These are phyloP conservation scores for Colletotrichum sojae DNA, from an alignment of 2,329 filamentous ascomycete genomes.

Conservation along the genomic window DNA sequence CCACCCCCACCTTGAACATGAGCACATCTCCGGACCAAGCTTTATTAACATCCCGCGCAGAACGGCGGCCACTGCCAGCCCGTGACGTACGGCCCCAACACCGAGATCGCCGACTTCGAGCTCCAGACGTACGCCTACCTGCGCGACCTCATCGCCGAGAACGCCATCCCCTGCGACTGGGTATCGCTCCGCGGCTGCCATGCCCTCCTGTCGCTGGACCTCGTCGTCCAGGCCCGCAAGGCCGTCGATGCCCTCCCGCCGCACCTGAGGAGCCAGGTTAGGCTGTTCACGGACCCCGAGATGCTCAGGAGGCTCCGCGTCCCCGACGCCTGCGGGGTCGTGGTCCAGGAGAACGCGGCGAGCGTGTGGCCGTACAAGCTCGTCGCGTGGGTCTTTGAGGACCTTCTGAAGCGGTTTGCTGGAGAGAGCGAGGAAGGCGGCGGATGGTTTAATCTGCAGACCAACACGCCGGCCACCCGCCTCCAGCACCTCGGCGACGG, in stretches of 20 bases:
- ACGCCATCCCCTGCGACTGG: slow-evolving; percentile 80
- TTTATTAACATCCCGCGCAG: slow-evolving; percentile 50
- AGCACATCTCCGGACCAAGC: not conserved
- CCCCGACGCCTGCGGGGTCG: slow-evolving; percentile 71
- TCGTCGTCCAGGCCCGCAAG: slow-evolving; percentile 66
- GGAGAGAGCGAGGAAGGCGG: slow-evolving; percentile 10
- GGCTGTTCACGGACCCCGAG: slow-evolving; percentile 55
- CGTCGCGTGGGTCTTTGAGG: slow-evolving; percentile 78
- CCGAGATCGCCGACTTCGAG: slow-evolving; percentile 79
- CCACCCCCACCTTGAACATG: not conserved
- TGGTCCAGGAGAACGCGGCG: slow-evolving; percentile 76
- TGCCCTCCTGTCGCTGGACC: slow-evolving; percentile 69
- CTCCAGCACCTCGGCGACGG: slow-evolving; percentile 53
- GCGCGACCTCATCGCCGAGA: slow-evolving; percentile 66
- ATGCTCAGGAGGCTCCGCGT: slow-evolving; percentile 68
- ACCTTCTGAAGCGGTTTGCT: slow-evolving; percentile 59
- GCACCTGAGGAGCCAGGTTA: slow-evolving; percentile 66
- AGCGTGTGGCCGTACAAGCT: slow-evolving; percentile 89
- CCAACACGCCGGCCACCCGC: slow-evolving; percentile 74
- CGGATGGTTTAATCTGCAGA: slow-evolving; percentile 77
- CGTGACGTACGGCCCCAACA: slow-evolving; percentile 71
- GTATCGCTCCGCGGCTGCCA: slow-evolving; percentile 74
- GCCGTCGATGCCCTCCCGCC: slow-evolving; percentile 71
- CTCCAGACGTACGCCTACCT: slow-evolving; percentile 76
- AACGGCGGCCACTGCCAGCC: slow-evolving; percentile 85